Base-by-base conservation (phyloP, 148 eudicot genomes). In the Simmondsia chinensis region DNA sequence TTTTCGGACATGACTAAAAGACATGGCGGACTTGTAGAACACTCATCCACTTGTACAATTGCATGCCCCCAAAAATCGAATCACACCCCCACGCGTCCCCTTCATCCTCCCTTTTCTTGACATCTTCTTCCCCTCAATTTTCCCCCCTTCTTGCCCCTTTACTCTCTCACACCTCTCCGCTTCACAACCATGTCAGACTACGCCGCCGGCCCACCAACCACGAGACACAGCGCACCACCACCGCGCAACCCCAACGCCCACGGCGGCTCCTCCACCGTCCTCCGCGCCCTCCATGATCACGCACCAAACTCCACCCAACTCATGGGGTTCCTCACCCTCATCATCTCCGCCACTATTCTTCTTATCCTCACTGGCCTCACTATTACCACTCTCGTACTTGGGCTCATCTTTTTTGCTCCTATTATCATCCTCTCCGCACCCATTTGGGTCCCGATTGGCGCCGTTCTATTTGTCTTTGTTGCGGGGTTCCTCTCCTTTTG, bases 361-460 rank as follows among this genome's bases (percentile, higher is more conserved):
- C 72, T 88, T 28, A 64, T 84, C 47, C 71, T 88, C 22, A 58
- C 83, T 14, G 87, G 83, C 2, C 5, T 75, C 2, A 79, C 88
- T 15, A 26, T 85, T 51, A 79, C 95, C 40, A 54, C 60, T 14
- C 0, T 60, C 2, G 59, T 72, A 20, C 34, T 76, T 22, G 68
- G 50, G 6, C 56, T 82, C 29, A 50, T 85, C n/a, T 76, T 91
- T 59, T 64, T 85, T 29, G 51, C 79, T 1, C 97, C 97, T 0
- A 7, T 91, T 9, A 46, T 81, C 13, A 10, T 91, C 69, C 42
- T 91, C 48, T 53, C 88, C 0, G 57, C 73, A 61, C 97, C 97
- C 4, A 46, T 91, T 0, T 89, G 97, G 97, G 19, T 85, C 19
- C 97, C 97, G 0, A 2, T 74, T 2, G 73, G 51, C 3, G 33